Evolutionary conservation across 2,329 filamentous ascomycete genomes (phyloP).

Genomic region (Sporothrix pseudoabietina): DNA sequence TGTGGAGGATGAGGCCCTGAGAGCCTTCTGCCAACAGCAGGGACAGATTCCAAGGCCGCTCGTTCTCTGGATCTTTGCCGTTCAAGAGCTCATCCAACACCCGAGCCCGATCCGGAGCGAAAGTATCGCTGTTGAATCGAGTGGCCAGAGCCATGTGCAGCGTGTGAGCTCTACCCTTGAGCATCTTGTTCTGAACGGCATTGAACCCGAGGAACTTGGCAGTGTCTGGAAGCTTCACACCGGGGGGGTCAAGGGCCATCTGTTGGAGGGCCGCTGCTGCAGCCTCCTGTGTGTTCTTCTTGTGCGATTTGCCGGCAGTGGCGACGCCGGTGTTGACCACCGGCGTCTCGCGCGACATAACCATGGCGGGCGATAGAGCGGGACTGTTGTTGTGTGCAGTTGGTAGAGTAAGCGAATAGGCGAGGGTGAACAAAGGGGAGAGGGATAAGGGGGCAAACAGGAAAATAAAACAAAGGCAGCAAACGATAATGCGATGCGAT

Average conservation of each 20-base stretch:
- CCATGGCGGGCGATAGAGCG: slow-evolving; percentile 3
- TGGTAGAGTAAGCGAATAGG: neutral
- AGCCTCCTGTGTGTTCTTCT: slow-evolving; percentile 5
- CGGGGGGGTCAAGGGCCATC: neutral
- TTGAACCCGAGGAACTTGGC: slow-evolving; percentile 19
- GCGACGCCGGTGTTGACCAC: neutral
- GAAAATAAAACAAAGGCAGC: neutral
- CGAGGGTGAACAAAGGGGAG: neutral
- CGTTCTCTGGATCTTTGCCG: neutral
- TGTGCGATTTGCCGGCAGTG: slow-evolving; percentile 4
- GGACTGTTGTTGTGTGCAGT: neutral
- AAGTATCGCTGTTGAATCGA: neutral
- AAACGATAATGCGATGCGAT: neutral
- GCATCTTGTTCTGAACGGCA: slow-evolving; percentile 13
- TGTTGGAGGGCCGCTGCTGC: neutral
- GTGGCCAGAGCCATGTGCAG: slow-evolving; percentile 9
- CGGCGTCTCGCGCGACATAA: slow-evolving; percentile 15
- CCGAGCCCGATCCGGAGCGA: neutral
- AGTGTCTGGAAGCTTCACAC: neutral
- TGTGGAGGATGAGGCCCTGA: slow-evolving; percentile 15
- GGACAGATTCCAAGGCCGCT: slow-evolving; percentile 12
- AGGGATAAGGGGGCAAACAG: neutral
- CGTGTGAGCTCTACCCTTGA: slow-evolving; percentile 1
- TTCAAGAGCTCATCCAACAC: slow-evolving; percentile 9
- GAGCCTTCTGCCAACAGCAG: slow-evolving; percentile 20